phyloP scores from a whole-genome alignment of 108 stramenopile genomes.

The Fistulifera pelliculosa region DNA sequence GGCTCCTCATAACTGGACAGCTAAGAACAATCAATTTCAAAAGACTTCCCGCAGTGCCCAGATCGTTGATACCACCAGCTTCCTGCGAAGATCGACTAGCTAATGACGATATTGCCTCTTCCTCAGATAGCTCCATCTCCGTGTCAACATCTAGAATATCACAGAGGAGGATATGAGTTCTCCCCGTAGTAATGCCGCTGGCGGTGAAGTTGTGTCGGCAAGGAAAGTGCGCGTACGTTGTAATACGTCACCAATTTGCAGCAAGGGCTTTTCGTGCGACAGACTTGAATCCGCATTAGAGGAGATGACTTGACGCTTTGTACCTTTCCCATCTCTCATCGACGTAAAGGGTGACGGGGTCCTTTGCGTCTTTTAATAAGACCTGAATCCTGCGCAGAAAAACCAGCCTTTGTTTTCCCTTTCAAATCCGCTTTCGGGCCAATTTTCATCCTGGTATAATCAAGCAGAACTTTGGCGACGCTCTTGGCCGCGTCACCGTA shows the following conservation, averaged over 20 bases:
- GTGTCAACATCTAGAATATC: constrained; percentile 76
- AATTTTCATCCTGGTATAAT: constrained; percentile 51
- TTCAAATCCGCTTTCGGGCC: constrained; percentile 13
- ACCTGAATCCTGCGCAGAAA: constrained; percentile 1
- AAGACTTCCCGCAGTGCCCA: constrained; percentile 78
- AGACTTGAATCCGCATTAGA: background rate
- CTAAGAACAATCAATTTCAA: constrained; percentile 79
- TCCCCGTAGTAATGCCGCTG: constrained; percentile 63
- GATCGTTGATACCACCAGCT: constrained; percentile 55
- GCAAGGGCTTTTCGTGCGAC: constrained; percentile 32
- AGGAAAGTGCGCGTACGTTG: constrained; percentile 72
- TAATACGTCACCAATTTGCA: constrained; percentile 74
- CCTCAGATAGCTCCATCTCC: constrained; percentile 69
- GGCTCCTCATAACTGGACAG: constrained; percentile 54
- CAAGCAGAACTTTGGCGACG: constrained; percentile 64
- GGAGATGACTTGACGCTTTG: constrained; percentile 4
- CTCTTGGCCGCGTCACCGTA: constrained; percentile 68
- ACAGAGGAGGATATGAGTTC: constrained; percentile 75
- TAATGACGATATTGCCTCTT: constrained; percentile 48
- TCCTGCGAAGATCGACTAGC: constrained; percentile 31
- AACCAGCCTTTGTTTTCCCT: background rate
- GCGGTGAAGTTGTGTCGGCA: constrained; percentile 56
- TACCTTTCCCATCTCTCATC: constrained; percentile 1
- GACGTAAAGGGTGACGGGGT: constrained; percentile 21
- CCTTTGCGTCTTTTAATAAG: constrained; percentile 3